These are phyloP conservation scores for Alternaria incomplexa DNA, from an alignment of 2,329 filamentous ascomycete species.

Conservation along the genomic window DNA sequence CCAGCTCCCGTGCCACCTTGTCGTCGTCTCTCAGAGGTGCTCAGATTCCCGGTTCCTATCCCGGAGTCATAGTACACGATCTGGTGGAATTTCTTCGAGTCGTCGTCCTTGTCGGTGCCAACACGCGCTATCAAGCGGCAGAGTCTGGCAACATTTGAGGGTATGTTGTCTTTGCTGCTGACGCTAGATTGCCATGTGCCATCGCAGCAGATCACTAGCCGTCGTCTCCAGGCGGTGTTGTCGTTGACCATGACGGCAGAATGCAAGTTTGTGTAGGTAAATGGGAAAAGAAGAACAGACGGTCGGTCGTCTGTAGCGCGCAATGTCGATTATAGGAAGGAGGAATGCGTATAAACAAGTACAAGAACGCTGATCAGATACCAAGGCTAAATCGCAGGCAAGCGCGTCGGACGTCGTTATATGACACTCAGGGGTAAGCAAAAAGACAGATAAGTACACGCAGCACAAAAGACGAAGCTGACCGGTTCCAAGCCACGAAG, in stretches of 20 bases:
- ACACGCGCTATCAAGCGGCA: constrained; percentile 40
- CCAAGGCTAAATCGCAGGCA: constrained; percentile 5
- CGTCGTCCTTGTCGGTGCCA: constrained; percentile 31
- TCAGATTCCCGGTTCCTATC: constrained; percentile 42
- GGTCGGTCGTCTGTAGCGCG: not conserved
- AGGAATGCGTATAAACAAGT: not conserved
- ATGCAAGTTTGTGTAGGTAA: not conserved
- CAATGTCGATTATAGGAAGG: not conserved
- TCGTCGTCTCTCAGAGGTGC: constrained; percentile 28
- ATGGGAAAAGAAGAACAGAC: not conserved
- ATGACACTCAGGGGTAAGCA: constrained; percentile 7
- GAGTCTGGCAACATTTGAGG: constrained; percentile 46
- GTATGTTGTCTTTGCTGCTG: constrained; percentile 36
- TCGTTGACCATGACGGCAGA: constrained; percentile 17
- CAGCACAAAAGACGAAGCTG: not conserved
- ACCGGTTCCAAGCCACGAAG: not conserved
- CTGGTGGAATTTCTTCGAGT: constrained; percentile 40
- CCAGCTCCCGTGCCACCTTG: constrained; percentile 54
- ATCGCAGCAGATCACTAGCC: constrained; percentile 46
- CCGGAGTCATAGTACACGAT: constrained; percentile 47
- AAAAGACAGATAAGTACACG: constrained; percentile 3
- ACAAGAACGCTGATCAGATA: constrained; percentile 1
- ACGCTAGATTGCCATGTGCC: constrained; percentile 48
- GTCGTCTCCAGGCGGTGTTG: constrained; percentile 35
- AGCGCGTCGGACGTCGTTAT: constrained; percentile 1